Evolutionary conservation across 192 early-diverging fungal genomes (phyloP), one percentile per base, ranked within the genome.

Genomic region (Paraglomus brasilianum): DNA sequence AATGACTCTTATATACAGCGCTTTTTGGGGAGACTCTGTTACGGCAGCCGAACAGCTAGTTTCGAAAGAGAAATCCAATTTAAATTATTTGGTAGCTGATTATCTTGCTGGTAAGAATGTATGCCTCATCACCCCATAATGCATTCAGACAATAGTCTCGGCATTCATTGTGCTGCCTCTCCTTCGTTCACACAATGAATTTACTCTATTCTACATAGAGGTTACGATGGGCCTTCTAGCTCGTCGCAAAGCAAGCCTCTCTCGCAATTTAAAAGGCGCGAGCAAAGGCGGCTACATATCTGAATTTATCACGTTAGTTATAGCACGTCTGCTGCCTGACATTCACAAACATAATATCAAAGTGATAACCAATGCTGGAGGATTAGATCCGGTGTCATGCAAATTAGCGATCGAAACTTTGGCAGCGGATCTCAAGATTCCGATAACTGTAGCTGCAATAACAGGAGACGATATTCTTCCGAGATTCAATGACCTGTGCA

Each of bases 191-290:
- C 57, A 36, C 8, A 8, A 10, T 55, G 11, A 14, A 7, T 42
- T 30, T n/a, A 1, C 5, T 22, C 22, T 51, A 46, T 14, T 11
- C 8, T 52, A 44, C 5, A 6, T 75, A 85, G 87, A 89, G 77
- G 82, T 89, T 10, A 89, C 87, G 1, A 87, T 89, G 86, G 87
- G 87, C 48, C 78, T 89, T 17, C 77, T 89, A 17, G 87, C 87
- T 13, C 76, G 81, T 43, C 78, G 82, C 47, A 77, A 30, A 30
- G 30, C 30, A 30, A 30, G 3, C 30, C 30, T 30, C 30, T 30
- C 74, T 53, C 75, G 73, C 36, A 79, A 81, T 66, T 73, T 73
- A 45, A 77, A 76, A 63, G 81, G 77, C 13, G 79, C 78, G 17
- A 74, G 79, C 9, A 71, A 74, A 4, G 80, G 80, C 15, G 85